Evolutionary conservation across 2,329 filamentous ascomycete species (phyloP).

Genomic region (Volutella citrinella): DNA sequence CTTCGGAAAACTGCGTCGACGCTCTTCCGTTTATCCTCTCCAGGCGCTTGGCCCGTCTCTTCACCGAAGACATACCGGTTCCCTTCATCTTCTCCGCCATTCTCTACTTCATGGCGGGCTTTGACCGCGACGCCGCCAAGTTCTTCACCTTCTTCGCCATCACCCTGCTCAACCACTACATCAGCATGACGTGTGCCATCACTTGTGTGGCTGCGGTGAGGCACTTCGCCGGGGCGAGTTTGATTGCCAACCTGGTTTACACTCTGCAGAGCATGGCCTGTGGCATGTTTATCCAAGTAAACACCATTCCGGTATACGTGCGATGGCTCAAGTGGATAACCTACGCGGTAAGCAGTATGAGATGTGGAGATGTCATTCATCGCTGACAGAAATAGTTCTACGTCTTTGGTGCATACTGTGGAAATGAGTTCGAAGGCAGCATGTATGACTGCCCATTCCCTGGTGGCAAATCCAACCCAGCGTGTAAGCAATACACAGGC

Average conservation of each 20-base stretch:
- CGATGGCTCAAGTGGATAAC: constrained; percentile 71
- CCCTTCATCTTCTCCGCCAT: constrained; percentile 69
- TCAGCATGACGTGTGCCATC: constrained; percentile 69
- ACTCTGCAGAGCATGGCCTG: constrained; percentile 73
- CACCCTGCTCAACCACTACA: constrained; percentile 68
- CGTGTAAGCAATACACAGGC: constrained; percentile 67
- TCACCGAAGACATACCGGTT: constrained; percentile 70
- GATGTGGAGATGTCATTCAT: rapidly evolving
- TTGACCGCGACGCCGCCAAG: constrained; percentile 58
- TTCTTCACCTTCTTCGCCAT: constrained; percentile 73
- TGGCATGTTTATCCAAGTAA: constrained; percentile 72
- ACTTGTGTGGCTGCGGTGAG: constrained; percentile 63
- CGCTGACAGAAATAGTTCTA: constrained; percentile 52
- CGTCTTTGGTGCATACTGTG: constrained; percentile 65
- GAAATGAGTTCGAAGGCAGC: constrained; percentile 69
- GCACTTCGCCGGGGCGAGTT: constrained; percentile 66
- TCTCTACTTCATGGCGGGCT: constrained; percentile 77
- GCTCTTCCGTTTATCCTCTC: constrained; percentile 69
- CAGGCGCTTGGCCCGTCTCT: constrained; percentile 63
- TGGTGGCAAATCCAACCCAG: constrained; percentile 60
- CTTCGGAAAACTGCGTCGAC: constrained; percentile 68
- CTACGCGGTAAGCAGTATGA: constrained; percentile 46
- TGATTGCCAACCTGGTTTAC: constrained; percentile 70
- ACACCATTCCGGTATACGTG: constrained; percentile 74
- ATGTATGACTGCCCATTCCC: constrained; percentile 71